Percentiles rank a stretch among this genome's conserved stretches.
Evolutionary conservation across 129 eudicot species (phyloP).

Genomic region (Flaveria trinervia): DNA sequence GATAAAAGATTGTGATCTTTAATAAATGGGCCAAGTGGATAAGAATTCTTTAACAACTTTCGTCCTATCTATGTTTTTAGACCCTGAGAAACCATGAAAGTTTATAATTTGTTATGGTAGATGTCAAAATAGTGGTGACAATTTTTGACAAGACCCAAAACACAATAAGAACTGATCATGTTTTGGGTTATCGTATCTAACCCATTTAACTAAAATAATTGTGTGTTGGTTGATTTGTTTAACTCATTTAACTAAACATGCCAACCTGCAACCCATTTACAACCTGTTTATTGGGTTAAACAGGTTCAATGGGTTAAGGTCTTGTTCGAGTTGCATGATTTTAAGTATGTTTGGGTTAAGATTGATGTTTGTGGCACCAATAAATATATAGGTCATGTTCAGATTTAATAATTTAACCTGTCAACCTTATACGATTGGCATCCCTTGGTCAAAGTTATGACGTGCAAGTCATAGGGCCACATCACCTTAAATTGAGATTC

Average conservation of each 20-base stretch:
- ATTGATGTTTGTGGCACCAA: neutral
- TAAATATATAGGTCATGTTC: neutral
- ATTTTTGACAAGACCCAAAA: neutral
- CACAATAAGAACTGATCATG: neutral
- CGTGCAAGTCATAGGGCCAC: no score
- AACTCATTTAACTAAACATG: neutral
- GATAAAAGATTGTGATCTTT: conserved; percentile 17
- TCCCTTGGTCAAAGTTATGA: neutral
- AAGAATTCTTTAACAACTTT: neutral
- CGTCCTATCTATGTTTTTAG: neutral
- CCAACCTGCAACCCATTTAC: neutral
- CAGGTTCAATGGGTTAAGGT: neutral
- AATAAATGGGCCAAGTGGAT: conserved; percentile 8
- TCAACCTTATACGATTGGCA: neutral
- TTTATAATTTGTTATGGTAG: neutral
- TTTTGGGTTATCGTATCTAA: neutral
- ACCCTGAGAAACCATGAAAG: neutral
- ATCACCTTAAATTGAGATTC: neutral
- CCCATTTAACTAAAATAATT: neutral
- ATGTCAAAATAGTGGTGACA: neutral
- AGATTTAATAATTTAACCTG: neutral
- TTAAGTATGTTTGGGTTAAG: neutral
- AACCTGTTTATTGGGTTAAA: no score
- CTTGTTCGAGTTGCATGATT: neutral
- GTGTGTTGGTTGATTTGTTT: neutral